Conservation (phyloP, 805 yeast species). For the Metschnikowia matae region DNA sequence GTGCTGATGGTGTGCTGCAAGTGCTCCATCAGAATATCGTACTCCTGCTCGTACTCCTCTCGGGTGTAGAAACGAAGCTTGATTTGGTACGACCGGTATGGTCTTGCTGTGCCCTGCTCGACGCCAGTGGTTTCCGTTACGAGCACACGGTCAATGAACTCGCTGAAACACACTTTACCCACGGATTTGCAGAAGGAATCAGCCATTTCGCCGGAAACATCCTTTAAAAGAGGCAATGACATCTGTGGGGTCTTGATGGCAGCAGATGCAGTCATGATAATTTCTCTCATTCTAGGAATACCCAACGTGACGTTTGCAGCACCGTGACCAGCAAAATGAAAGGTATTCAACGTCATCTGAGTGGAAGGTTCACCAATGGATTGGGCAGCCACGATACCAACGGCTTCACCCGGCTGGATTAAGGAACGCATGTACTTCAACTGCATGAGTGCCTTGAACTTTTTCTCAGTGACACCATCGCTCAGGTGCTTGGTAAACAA, state of each 20-base stretch:
- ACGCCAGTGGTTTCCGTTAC: slow-evolving; percentile 87
- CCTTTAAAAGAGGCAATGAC: slow-evolving; percentile 81
- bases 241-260: slow-evolving; percentile 97
- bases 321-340: slow-evolving; percentile 99
- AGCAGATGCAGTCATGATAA: slow-evolving; percentile 97
- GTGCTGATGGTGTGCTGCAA: slow-evolving; percentile 65
- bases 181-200: slow-evolving; percentile 90
- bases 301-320: slow-evolving; percentile 99
- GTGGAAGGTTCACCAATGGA: slow-evolving; percentile 99
- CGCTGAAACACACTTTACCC: slow-evolving; percentile 78
- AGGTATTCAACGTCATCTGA: slow-evolving; percentile 95
- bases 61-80: slow-evolving; percentile 70
- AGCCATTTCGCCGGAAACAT: slow-evolving; percentile 81
- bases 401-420: slow-evolving; percentile 95
- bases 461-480: slow-evolving; percentile 63
- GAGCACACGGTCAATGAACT: slow-evolving; percentile 76
- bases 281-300: slow-evolving; percentile 99
- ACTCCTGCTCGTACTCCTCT: slow-evolving; percentile 78
- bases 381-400: slow-evolving; percentile 97
- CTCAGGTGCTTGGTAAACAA: slow-evolving; percentile 51
- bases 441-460: slow-evolving; percentile 95
- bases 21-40: slow-evolving; percentile 78
- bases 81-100: slow-evolving; percentile 70
- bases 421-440: slow-evolving; percentile 95
- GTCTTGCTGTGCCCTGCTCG: slow-evolving; percentile 39